Conservation (phyloP, 495 filamentous ascomycete genomes). For the Penicillium goetzii region DNA sequence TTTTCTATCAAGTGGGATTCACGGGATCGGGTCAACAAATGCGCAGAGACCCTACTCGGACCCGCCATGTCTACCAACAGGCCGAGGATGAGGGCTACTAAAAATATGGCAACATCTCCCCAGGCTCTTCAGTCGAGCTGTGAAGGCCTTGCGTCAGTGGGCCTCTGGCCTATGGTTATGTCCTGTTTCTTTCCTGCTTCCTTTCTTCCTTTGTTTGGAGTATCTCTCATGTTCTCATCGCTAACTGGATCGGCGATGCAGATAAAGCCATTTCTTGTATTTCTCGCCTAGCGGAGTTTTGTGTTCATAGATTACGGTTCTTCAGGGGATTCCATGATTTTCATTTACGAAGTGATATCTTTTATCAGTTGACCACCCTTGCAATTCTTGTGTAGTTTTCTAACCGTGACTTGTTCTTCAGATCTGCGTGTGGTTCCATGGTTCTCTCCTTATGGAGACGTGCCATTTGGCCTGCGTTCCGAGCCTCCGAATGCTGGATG, state of each 20-base stretch:
- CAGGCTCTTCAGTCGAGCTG: background rate
- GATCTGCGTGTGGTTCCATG: background rate
- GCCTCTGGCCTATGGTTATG: constrained; percentile 19
- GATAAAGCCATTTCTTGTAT: constrained; percentile 26
- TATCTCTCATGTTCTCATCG: constrained; percentile 30
- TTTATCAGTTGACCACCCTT: background rate
- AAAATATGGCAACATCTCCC: background rate
- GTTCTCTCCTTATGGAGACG: background rate
- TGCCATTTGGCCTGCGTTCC: background rate
- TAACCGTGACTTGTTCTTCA: background rate
- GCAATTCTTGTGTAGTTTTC: constrained; percentile 2
- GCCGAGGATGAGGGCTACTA: constrained; percentile 70
- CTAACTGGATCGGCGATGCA: constrained; percentile 43
- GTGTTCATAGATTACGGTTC: constrained; percentile 21
- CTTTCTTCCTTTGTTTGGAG: constrained; percentile 23
- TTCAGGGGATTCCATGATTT: constrained; percentile 11
- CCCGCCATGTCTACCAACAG: constrained; percentile 84
- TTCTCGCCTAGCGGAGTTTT: constrained; percentile 18
- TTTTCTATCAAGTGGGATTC: constrained; percentile 72
- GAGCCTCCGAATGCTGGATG: background rate
- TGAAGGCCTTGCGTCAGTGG: background rate
- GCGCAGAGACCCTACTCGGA: constrained; percentile 85
- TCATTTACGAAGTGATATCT: constrained; percentile 6
- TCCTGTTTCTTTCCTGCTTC: constrained; percentile 19
- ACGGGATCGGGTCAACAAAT: constrained; percentile 92